A percentile compares a stretch with the other conserved stretches of the same genome.
These are phyloP conservation scores for Talaromyces piceae DNA, from an alignment of 2,329 filamentous ascomycete species.

Conservation along the genomic window DNA sequence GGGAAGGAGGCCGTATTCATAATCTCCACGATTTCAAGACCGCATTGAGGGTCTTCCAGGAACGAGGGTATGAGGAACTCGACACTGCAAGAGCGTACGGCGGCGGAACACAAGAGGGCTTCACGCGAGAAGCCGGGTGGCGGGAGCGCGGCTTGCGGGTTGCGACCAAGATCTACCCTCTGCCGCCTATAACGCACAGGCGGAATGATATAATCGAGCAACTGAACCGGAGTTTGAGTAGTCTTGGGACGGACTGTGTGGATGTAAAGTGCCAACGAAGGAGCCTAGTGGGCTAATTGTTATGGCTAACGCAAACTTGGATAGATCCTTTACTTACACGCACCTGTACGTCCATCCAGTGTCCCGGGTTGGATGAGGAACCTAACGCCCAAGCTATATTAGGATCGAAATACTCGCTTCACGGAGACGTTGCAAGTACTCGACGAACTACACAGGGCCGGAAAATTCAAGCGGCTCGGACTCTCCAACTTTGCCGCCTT, in stretches of 20 bases:
- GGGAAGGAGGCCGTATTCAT: background rate
- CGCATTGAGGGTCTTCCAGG: background rate
- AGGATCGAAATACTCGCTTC: background rate
- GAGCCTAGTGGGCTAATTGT: background rate
- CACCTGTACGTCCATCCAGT: background rate
- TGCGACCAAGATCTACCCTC: background rate
- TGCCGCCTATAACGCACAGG: background rate
- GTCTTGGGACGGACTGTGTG: background rate
- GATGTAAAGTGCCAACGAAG: background rate
- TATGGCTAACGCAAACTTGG: background rate
- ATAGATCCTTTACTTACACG: background rate
- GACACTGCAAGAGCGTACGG: background rate
- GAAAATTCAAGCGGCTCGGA: slow-evolving; percentile 26
- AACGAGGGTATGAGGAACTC: background rate
- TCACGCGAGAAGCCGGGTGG: background rate
- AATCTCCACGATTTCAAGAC: background rate
- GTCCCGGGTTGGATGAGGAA: background rate
- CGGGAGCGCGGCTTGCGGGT: background rate
- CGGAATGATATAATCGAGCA: slow-evolving; percentile 9
- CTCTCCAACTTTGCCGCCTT: slow-evolving; percentile 25
- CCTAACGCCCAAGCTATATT: background rate
- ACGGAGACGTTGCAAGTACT: slow-evolving; percentile 15
- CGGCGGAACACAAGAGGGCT: background rate
- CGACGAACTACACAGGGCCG: slow-evolving; percentile 26
- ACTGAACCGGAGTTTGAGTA: background rate